Base-by-base conservation (phyloP, 495 filamentous ascomycete genomes). In the Aspergillus biplanus region DNA sequence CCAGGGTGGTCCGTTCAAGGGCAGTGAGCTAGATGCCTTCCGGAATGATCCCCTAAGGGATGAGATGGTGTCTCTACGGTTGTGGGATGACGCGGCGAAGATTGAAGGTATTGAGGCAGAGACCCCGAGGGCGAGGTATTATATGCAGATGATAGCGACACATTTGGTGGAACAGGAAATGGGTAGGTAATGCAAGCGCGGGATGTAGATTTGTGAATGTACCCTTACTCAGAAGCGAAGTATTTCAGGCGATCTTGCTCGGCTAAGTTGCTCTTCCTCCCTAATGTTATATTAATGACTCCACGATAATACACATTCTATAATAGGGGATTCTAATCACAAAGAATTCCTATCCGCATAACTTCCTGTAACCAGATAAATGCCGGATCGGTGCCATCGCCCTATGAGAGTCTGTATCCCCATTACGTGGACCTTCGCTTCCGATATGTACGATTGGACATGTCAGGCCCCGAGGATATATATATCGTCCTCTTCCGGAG, bases 1-100 rank as follows among this genome's bases (percentile, higher is more conserved):
- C 50, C 80, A 82, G 50, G 79, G 80, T 15, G 80, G 79, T 11
- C 79, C 78, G 1, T 80, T 81, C 52, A 42, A 66, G 31, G 77
- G 71, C 1, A 64, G 56, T 0, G 78, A 81, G 53, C 58, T 78
- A 4, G 32, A 52, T 16, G 52, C 47, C 5, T 76, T 76, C 16
- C 67, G 73, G 5, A 32, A 67, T 54, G 72, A 78, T 56, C 71
- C 70, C 1, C 67, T 78, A 33, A 71, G 70, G 6, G 70, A 75
- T 35, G 73, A 78, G 21, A 80, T 78, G 76, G 74, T 77, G 35
- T 66, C 67, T 6, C 61, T 82, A 18, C 68, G 78, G 31, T 68
- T 69, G 50, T 82, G 78, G 77, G 79, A 82, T 62, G 79, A 82
- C 70, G 63, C 58, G 7, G 77, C 78, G 0, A 82, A 80, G 60